Base-by-base conservation (phyloP, 2,329 filamentous ascomycete genomes). In the Colletotrichum somersetense region DNA sequence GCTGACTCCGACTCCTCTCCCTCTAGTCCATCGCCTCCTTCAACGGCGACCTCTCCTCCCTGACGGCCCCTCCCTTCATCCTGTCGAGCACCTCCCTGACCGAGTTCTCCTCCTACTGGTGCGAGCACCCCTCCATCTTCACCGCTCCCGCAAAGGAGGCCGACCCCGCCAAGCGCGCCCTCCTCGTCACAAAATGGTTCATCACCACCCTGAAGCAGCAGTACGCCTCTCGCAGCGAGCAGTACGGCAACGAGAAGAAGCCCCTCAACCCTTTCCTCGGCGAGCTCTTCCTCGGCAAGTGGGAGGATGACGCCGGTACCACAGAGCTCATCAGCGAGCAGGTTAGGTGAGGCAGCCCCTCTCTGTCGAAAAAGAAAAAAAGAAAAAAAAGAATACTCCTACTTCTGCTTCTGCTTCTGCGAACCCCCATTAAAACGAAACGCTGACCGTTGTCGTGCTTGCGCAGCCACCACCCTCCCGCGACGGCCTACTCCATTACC, bases 161-260 rank as follows among this genome's bases (percentile, higher is more conserved):
- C 64, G 93, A 97, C 80, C 89, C 95, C 0, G 90, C 92, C 77
- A 96, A 94, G 85, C 91, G 96, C 73, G 92, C 94, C 26, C 84
- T 97, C 75, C 86, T 96, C 44, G 96, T 98, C n/a, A 85, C 98
- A 77, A 97, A 96, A 83, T 98, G 96, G 96, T 98, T 98, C 84
- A 84, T 98, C 67, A 95, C 91, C 78, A 97, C 95, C 4, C 87
- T 98, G 64, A 97, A 96, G 85, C 94, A 97, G 82, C 94, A 97
- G 80, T 91, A 91, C 78, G 89, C 89, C 70, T 90, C 86, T 78
- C 87, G 89, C 71, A 97, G 93, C 79, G 95, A 98, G 76, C 85
- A 91, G 77, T 91, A 88, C 75, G 95, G 94, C 62, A 96, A 94
- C 79, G 96, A 98, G 87, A 98, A 98, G 90, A 99, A 98, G 86